phyloP scores from a whole-genome alignment of 768 basidiomycete species.

The Favolaschia claudopus region DNA sequence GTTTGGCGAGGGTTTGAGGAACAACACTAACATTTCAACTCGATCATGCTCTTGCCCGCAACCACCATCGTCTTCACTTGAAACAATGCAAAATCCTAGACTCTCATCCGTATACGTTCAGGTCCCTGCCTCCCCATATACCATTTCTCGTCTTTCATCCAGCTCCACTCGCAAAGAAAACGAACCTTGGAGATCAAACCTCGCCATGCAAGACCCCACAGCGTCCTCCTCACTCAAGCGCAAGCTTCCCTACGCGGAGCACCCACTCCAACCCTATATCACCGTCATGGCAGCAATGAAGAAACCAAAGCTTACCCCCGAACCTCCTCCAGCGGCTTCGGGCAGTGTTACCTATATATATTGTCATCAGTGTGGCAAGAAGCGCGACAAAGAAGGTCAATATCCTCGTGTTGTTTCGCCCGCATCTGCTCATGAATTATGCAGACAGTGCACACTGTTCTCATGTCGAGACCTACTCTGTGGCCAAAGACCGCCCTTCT shows the following conservation, averaged over 20 bases:
- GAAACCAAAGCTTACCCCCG: slow-evolving; percentile 25
- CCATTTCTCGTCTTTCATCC: not conserved
- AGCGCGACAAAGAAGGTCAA: slow-evolving; percentile 61
- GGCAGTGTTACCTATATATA: slow-evolving; percentile 48
- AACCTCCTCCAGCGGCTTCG: slow-evolving; percentile 22
- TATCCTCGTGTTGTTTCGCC: slow-evolving; percentile 14
- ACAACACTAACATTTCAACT: no score
- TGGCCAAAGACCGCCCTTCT: slow-evolving; percentile 27
- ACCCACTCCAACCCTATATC: slow-evolving; percentile 31
- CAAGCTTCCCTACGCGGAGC: slow-evolving; percentile 50
- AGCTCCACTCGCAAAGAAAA: slow-evolving; percentile 55
- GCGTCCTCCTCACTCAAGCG: slow-evolving; percentile 52
- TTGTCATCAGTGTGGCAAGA: slow-evolving; percentile 79
- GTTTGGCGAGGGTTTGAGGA: not conserved
- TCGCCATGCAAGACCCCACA: slow-evolving; percentile 31
- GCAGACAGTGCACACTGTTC: slow-evolving; percentile 48
- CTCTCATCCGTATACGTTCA: slow-evolving; percentile 9
- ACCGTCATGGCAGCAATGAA: slow-evolving; percentile 23
- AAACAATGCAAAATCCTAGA: not conserved
- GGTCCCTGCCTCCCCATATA: slow-evolving; percentile 11
- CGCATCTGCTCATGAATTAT: not conserved
- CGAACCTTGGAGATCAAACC: slow-evolving; percentile 40
- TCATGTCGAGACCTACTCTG: slow-evolving; percentile 29
- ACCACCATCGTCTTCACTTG: not conserved
- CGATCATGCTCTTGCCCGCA: no score